Evolutionary conservation across 2,329 filamentous ascomycete species (phyloP).

Genomic region (Fusarium neocosmosporiellum): DNA sequence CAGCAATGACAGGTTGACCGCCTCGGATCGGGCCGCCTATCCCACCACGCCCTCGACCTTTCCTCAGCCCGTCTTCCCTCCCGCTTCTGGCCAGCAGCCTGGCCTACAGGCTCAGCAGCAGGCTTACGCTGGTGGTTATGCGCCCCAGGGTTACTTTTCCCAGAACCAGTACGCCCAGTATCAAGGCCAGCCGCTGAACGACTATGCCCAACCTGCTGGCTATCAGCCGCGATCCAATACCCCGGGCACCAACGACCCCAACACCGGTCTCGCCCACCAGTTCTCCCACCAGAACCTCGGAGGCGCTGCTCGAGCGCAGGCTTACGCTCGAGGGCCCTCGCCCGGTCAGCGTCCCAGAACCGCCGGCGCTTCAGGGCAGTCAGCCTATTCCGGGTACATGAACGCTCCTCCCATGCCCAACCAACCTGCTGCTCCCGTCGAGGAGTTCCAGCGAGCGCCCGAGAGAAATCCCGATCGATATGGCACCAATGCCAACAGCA

Average conservation of each 20-base stretch:
- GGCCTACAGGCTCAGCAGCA: conserved; percentile 54
- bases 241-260: conserved; percentile 79
- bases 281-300: conserved; percentile 97
- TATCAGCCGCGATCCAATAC: conserved; percentile 67
- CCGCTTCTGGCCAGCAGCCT: conserved; percentile 37
- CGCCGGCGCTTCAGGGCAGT: conserved; percentile 74
- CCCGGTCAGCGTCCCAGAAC: conserved; percentile 85
- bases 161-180: conserved; percentile 67
- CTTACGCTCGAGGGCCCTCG: conserved; percentile 76
- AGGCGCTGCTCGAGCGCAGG: conserved; percentile 74
- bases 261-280: conserved; percentile 92
- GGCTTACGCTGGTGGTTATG: conserved; percentile 60
- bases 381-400: conserved; percentile 73
- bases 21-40: conserved; percentile 76
- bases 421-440: conserved; percentile 68
- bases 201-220: conserved; percentile 61
- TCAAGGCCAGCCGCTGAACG: conserved; percentile 49
- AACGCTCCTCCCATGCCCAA: conserved; percentile 73
- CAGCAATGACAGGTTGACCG: conserved; percentile 71
- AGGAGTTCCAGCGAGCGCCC: conserved; percentile 81
- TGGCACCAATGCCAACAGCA: conserved; percentile 72
- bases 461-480: conserved; percentile 89
- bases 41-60: conserved; percentile 95
- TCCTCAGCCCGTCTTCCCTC: conserved; percentile 82
- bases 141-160: conserved; percentile 68